Conservation (phyloP, 495 filamentous ascomycete genomes). For the Neurospora sp. region DNA sequence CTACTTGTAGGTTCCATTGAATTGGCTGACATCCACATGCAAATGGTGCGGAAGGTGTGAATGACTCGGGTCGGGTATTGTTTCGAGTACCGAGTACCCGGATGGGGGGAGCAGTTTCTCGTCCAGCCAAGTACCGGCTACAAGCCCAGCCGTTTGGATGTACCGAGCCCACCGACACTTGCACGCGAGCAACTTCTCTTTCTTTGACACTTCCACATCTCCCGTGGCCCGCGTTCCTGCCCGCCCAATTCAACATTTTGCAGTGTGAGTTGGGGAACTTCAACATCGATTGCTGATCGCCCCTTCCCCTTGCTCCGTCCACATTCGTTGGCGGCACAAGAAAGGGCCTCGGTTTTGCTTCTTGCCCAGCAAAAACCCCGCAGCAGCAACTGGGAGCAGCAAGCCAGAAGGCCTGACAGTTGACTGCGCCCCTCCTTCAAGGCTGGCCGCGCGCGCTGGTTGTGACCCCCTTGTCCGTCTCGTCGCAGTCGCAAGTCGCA, state of each 20-base stretch:
- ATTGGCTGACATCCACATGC: not conserved
- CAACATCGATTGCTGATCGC: not conserved
- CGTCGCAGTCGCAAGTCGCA: not conserved
- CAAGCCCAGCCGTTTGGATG: not conserved
- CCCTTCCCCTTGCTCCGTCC: not conserved
- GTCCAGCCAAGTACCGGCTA: not conserved
- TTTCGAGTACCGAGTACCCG: not conserved
- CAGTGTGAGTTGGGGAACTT: not conserved
- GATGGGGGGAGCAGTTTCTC: not conserved
- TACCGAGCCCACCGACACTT: not conserved
- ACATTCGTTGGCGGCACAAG: not conserved
- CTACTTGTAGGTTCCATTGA: not conserved
- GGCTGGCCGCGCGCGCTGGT: not conserved
- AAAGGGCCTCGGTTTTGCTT: not conserved
- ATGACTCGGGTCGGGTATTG: not conserved
- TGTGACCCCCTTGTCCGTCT: not conserved
- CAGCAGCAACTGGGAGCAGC: not conserved
- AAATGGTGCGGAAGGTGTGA: not conserved
- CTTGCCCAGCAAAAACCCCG: constrained; percentile 5
- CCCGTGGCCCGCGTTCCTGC: not conserved
- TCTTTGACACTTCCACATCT: not conserved
- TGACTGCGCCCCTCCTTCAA: not conserved
- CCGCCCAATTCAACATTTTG: not conserved
- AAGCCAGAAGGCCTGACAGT: not conserved
- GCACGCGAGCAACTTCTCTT: not conserved